phyloP scores from a whole-genome alignment of 2,329 filamentous ascomycete species.

The Penicillium sp. region DNA sequence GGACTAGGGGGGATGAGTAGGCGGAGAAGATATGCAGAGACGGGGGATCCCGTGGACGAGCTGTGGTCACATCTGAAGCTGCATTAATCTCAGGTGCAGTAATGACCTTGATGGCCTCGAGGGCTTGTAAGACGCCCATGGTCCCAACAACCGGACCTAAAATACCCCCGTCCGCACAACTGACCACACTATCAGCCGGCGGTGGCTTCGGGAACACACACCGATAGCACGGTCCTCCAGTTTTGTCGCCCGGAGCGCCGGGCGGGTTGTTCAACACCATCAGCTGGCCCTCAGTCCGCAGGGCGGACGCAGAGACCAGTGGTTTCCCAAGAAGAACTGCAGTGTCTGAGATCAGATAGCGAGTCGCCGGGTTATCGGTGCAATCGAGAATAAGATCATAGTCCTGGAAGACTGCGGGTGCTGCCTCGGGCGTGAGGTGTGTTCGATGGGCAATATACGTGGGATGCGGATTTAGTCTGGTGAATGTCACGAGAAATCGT shows the following conservation, averaged over 20 bases:
- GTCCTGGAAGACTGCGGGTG: conserved; percentile 59
- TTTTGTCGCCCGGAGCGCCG: conserved; percentile 52
- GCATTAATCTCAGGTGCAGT: conserved; percentile 35
- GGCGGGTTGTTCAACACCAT: conserved; percentile 83
- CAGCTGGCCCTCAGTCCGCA: conserved; percentile 85
- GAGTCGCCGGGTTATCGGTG: conserved; percentile 86
- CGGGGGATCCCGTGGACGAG: conserved; percentile 28
- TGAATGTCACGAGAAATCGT: conserved; percentile 2
- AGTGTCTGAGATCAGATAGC: conserved; percentile 88
- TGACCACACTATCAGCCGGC: conserved; percentile 74
- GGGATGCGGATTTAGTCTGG: conserved; percentile 69
- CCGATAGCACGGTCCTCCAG: conserved; percentile 82
- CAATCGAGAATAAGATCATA: conserved; percentile 92
- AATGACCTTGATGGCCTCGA: conserved; percentile 85
- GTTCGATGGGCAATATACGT: conserved; percentile 60
- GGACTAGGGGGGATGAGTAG: conserved; percentile 55
- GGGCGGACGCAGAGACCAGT: conserved; percentile 83
- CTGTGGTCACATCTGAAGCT: conserved; percentile 14
- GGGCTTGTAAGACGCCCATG: conserved; percentile 89
- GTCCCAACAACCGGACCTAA: conserved; percentile 86
- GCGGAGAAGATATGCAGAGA: conserved; percentile 44
- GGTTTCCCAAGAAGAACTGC: conserved; percentile 77
- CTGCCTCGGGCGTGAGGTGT: conserved; percentile 67
- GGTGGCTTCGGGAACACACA: conserved; percentile 90
- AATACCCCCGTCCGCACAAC: conserved; percentile 90